Evolutionary conservation across 495 filamentous ascomycete genomes (phyloP).

Genomic region (Trichoderma erinaceum): DNA sequence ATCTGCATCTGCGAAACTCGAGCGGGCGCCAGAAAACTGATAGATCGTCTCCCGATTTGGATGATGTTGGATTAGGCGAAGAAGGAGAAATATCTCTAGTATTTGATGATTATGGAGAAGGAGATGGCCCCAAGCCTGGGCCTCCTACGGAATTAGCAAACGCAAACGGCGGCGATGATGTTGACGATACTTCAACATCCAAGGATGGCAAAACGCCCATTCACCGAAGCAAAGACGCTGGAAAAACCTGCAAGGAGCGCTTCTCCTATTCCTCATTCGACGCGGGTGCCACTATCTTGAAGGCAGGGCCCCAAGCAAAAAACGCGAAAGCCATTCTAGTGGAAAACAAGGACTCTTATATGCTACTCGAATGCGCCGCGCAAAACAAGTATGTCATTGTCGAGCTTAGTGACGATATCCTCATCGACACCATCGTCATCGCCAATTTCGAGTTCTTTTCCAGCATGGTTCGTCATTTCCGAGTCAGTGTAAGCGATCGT

Average conservation of each 20-base stretch:
- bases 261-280: conserved; percentile 98
- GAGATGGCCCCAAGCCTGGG: conserved; percentile 19
- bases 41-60: conserved; percentile 26
- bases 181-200: conserved; percentile 38
- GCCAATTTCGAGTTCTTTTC: conserved; percentile 99
- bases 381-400: conserved; percentile 92
- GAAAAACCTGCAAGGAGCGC: conserved; percentile 81
- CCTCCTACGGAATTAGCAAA: conserved; percentile 30
- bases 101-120: conserved; percentile 58
- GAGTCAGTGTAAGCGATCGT: conserved; percentile 82
- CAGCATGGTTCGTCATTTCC: conserved; percentile 86
- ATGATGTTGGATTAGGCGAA: conserved; percentile 57
- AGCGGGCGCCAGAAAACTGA: conserved; percentile 32
- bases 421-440: conserved; percentile 90
- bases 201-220: conserved; percentile 44
- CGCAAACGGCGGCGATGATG: conserved; percentile 30
- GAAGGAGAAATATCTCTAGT: conserved; percentile 88
- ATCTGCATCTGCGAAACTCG: conserved; percentile 50
- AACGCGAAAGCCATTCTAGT: conserved; percentile 80
- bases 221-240: conserved; percentile 79
- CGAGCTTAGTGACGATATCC: conserved; percentile 81
- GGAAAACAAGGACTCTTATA: conserved; percentile 98
- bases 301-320: conserved; percentile 78
- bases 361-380: conserved; percentile 84
- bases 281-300: conserved; percentile 87